phyloP scores from a whole-genome alignment of 768 basidiomycete species.

The Glaciozyma antarctica region DNA sequence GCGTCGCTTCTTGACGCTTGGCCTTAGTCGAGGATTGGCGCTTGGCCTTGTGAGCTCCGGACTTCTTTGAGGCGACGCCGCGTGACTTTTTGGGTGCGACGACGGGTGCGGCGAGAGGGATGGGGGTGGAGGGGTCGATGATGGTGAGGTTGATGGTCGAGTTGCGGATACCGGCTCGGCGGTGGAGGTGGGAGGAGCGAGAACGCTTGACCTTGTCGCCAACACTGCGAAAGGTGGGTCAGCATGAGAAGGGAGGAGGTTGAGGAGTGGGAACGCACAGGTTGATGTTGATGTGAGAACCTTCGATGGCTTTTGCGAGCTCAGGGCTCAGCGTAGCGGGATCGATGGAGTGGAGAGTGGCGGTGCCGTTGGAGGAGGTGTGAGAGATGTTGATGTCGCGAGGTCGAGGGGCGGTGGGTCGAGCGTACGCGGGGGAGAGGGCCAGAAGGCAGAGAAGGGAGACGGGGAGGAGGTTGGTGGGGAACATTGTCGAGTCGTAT shows the following conservation, averaged over 20 bases:
- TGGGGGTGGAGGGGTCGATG: neutral
- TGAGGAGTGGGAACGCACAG: conserved; percentile 9
- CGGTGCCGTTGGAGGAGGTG: conserved; percentile 19
- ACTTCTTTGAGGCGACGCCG: neutral
- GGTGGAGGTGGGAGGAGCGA: neutral
- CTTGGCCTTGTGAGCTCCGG: conserved; percentile 1
- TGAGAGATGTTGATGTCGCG: conserved; percentile 30
- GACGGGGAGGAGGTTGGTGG: conserved; percentile 13
- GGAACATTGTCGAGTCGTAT: neutral
- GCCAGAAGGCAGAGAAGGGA: neutral
- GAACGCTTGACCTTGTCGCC: conserved; percentile 21
- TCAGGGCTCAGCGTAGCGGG: conserved; percentile 9
- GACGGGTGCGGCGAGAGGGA: neutral
- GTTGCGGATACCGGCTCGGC: conserved; percentile 22
- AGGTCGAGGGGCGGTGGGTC: neutral
- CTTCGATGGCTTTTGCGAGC: conserved; percentile 18
- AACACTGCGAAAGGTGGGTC: neutral
- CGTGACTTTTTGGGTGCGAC: too few relatives aligned
- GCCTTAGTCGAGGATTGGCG: neutral
- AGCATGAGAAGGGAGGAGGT: neutral
- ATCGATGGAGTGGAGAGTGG: conserved; percentile 20
- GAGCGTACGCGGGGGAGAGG: neutral
- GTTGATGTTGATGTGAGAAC: conserved; percentile 32
- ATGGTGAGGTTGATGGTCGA: conserved; percentile 34
- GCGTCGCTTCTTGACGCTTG: neutral